phyloP scores from a whole-genome alignment of 345 rosid species.

The Acer campestre region DNA sequence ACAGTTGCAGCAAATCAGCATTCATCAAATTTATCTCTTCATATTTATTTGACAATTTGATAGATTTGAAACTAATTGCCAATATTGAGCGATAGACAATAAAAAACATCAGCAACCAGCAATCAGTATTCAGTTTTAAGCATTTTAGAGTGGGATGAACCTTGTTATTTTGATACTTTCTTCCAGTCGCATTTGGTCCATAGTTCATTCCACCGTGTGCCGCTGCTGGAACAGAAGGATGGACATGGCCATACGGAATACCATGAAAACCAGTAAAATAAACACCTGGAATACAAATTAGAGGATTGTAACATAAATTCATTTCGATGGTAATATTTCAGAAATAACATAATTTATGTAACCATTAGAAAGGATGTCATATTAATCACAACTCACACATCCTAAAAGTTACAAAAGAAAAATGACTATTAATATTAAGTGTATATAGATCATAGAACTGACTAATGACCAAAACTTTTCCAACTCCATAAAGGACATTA shows the following conservation, averaged over 20 bases:
- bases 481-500: not conserved
- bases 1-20: not conserved
- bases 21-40: not conserved
- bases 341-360: constrained; percentile 21
- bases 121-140: constrained; percentile 15
- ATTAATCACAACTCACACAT: constrained; percentile 8
- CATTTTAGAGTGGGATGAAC: constrained; percentile 42
- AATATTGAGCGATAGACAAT: not conserved
- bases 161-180: constrained; percentile 82
- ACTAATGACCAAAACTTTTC: not conserved
- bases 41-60: constrained; percentile 5
- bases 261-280: constrained; percentile 74
- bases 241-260: constrained; percentile 59
- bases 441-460: not conserved
- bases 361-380: constrained; percentile 9
- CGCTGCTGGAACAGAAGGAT: constrained; percentile 82
- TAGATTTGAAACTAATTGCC: not conserved
- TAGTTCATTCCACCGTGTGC: constrained; percentile 65
- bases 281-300: constrained; percentile 66
- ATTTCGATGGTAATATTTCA: constrained; percentile 10
- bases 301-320: constrained; percentile 34
- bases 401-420: constrained; percentile 10
- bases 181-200: constrained; percentile 73
- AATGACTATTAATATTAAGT: not conserved
- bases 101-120: constrained; percentile 14